phyloP scores from a whole-genome alignment of 805 yeast genomes.

The Metschnikowia chrysomelidarum region DNA sequence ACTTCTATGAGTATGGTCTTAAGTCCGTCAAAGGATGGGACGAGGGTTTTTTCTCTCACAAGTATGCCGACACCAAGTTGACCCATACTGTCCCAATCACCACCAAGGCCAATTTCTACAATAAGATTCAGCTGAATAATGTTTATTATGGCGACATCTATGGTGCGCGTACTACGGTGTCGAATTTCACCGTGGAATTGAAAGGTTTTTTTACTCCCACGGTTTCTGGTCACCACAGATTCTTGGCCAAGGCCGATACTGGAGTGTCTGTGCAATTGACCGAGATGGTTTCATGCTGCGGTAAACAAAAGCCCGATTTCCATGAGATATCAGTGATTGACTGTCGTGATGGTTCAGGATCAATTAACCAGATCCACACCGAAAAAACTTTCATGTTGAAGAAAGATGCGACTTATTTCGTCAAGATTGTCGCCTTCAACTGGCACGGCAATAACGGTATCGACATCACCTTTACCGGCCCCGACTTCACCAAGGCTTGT shows the following conservation, averaged over 20 bases:
- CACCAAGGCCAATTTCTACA: slow-evolving; percentile 1
- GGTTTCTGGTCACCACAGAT: slow-evolving; percentile 9
- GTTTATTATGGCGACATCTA: slow-evolving; percentile 5
- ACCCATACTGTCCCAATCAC: slow-evolving; percentile 1
- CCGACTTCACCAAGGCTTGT: neutral
- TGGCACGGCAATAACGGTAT: slow-evolving; percentile 14
- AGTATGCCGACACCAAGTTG: neutral
- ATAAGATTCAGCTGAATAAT: neutral
- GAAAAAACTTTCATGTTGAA: slow-evolving; percentile 4
- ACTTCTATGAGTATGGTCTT: slow-evolving; percentile 3
- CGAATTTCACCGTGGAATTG: slow-evolving; percentile 12
- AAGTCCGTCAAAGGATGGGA: slow-evolving; percentile 2
- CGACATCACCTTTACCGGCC: slow-evolving; percentile 1
- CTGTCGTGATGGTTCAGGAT: slow-evolving; percentile 8
- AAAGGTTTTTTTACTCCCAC: slow-evolving; percentile 12
- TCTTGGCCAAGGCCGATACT: slow-evolving; percentile 12
- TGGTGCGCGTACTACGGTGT: slow-evolving; percentile 2
- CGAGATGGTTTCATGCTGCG: slow-evolving; percentile 12
- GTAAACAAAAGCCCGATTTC: slow-evolving; percentile 7
- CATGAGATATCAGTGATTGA: slow-evolving; percentile 7
- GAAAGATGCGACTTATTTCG: slow-evolving; percentile 10
- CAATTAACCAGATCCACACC: neutral
- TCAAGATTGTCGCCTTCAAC: slow-evolving; percentile 13
- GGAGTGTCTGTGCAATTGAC: slow-evolving; percentile 15
- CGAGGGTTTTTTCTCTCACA: neutral